Evolutionary conservation across 2,329 filamentous ascomycete species (phyloP).

Genomic region (Fusarium protoensiforme): DNA sequence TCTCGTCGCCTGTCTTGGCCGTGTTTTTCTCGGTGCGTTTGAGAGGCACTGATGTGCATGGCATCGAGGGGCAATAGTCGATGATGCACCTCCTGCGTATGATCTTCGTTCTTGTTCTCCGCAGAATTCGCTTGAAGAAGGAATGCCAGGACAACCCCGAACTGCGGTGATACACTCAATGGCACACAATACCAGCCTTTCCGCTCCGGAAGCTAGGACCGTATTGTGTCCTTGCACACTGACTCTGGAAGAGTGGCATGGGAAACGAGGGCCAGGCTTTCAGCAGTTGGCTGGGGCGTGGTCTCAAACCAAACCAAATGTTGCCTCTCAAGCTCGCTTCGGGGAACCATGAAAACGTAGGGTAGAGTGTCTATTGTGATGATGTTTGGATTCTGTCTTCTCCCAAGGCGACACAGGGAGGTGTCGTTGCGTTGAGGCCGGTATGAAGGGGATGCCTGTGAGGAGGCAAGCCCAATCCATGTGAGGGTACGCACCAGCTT

Average conservation of each 20-base stretch:
- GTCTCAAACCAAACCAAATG: conserved; percentile 5
- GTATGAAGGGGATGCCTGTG: conserved; percentile 19
- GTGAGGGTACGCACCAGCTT: conserved; percentile 41
- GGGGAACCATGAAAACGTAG: neutral
- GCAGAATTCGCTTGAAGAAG: conserved; percentile 5
- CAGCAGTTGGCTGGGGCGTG: conserved; percentile 12
- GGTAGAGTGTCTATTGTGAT: conserved; percentile 7
- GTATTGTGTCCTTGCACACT: conserved; percentile 33
- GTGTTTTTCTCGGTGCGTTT: conserved; percentile 16
- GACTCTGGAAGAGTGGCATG: conserved; percentile 17
- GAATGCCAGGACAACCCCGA: conserved; percentile 17
- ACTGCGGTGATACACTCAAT: conserved; percentile 30
- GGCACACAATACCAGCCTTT: conserved; percentile 23
- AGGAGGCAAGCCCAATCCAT: conserved; percentile 17
- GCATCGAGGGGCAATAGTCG: conserved; percentile 11
- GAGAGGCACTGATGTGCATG: conserved; percentile 2
- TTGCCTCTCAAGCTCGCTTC: conserved; percentile 10
- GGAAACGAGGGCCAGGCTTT: conserved; percentile 4
- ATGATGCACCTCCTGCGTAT: conserved; percentile 32
- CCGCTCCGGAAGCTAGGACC: conserved; percentile 32
- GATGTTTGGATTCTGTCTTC: conserved; percentile 17
- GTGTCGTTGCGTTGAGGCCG: neutral
- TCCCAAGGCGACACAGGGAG: conserved; percentile 15
- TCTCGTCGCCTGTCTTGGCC: conserved; percentile 11
- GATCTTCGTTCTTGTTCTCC: conserved; percentile 21